Base-by-base conservation (phyloP, 495 filamentous ascomycete genomes). In the Penicillium arizonense region DNA sequence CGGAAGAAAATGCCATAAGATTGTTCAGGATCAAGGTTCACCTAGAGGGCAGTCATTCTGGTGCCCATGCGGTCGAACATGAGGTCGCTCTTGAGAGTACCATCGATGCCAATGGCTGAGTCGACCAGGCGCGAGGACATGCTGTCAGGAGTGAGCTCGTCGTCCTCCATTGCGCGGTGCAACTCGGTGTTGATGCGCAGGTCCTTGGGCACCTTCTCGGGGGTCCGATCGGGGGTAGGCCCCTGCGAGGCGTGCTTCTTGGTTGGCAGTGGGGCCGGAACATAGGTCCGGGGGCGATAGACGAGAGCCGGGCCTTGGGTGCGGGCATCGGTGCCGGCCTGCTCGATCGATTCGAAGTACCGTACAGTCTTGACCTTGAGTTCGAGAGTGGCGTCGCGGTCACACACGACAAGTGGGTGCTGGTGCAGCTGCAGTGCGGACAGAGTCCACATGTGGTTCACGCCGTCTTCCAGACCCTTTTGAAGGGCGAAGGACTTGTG, bases 391-490 rank as follows among this genome's bases (percentile, higher is more conserved):
- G 90, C 89, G 60, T 95, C 89, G 49, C 91, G 88, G 57, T 95
- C 90, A 40, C 88, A 89, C 3, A 93, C 87, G 32, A 93, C 81
- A 76, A 93, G 78, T 16, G 88, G 82, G 61, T 91, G 84, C 4
- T 82, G 87, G 62, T 93, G 90, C 56, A 93, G 61, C 68, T 95
- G 90, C 50, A 95, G 75, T 24, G 81, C 82, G 5, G 88, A 91
- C 8, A 91, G 78, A 0, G 90, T 93, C 88, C 88, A 93, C 89
- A 92, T 92, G 73, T 93, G 88, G 63, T 90, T 91, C 37, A 95
- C 81, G 7, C 87, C 87, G 26, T 85, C 85, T 64, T 95, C 90
- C 28, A 95, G 83, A 57, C 88, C 90, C 53, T 83, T 85, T 60
- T 92, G 85, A 52, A 93, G 68, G n/a, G 90, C 89, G 5, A 88